Base-by-base conservation (phyloP, 768 basidiomycete species). In the Holtermanniella nyarrowii region DNA sequence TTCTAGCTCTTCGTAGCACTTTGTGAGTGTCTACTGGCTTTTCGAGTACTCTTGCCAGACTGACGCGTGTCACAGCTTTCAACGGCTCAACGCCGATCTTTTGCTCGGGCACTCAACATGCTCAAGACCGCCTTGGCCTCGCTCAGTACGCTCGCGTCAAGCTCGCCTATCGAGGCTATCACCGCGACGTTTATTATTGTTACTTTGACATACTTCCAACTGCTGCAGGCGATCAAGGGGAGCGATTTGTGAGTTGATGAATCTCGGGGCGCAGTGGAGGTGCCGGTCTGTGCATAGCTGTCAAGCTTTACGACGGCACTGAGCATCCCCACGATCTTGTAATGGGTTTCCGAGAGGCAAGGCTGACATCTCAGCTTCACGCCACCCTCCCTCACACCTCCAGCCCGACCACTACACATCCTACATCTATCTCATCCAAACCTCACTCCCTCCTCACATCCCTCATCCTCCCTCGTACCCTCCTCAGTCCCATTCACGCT, bases 151-250 rank as follows among this genome's bases (percentile, higher is more conserved):
- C 51, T 68, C 7, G 68, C 72, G 1, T 60, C 73, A 21, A 55
- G 68, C 7, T 62, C 70, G 14, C 74, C 74, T 14, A 74, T 75
- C 49, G 91, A 96, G 66, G 85, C 85, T 5, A 88, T 95, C 57
- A 89, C 95, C 51, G 80, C 82, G 69, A 85, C 88, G 76, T 87
- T 83, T 70, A 81, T 90, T 63, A 70, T 91, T 54, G 85, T 86
- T 20, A 97, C 95, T 0, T 79, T 97, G 47, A 85, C 88, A 44
- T 97, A 97, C 72, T 95, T 97, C 71, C 89, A 93, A 65, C 78
- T 95, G 59, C 79, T 99, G 54, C 80, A 80, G 50, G 85, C 86
- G 48, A 85, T 97, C 66, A 90, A 91, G 63, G 82, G 89, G 63
- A 88, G 85, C 0, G 78, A 85, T 47, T 72, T 73, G 63, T 65